Evolutionary conservation across 176 grass and related monocot species (phyloP).

Genomic region (Avena eriantha): DNA sequence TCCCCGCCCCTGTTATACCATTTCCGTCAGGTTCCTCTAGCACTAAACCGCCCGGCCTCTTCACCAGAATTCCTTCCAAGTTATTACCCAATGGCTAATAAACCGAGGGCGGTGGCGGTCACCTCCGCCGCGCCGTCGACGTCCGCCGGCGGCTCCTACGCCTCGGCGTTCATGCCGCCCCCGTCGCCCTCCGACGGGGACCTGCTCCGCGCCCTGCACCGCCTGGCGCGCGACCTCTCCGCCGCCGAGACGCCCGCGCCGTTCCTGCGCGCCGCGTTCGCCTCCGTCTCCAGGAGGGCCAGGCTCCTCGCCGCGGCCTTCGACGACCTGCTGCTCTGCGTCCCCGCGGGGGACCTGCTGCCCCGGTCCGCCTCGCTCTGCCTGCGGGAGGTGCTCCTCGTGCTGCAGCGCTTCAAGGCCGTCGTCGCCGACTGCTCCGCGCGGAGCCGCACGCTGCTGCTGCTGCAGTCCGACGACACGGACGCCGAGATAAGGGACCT

Average conservation of each 20-base stretch:
- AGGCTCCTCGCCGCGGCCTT: slow-evolving; percentile 71
- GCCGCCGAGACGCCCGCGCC: slow-evolving; percentile 46
- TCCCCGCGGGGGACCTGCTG: slow-evolving; percentile 32
- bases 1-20: neutral
- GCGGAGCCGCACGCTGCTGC: slow-evolving; percentile 72
- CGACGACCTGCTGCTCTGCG: slow-evolving; percentile 66
- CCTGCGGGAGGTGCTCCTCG: slow-evolving; percentile 80
- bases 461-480: slow-evolving; percentile 65
- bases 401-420: slow-evolving; percentile 82
- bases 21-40: slow-evolving; percentile 27
- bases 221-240: slow-evolving; percentile 65
- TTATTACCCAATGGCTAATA: slow-evolving; percentile 29
- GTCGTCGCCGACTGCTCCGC: slow-evolving; percentile 62
- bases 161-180: slow-evolving; percentile 33
- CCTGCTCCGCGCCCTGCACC: slow-evolving; percentile 68
- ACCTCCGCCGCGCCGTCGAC: slow-evolving; percentile 36
- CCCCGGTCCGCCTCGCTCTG: slow-evolving; percentile 80
- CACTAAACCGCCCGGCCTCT: neutral
- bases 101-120: slow-evolving; percentile 1
- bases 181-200: slow-evolving; percentile 68
- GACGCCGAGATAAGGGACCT: slow-evolving; percentile 68
- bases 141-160: neutral
- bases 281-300: slow-evolving; percentile 58
- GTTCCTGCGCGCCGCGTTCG: slow-evolving; percentile 51
- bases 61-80: neutral